Evolutionary conservation across 257 asterid species (phyloP).

Genomic region (Nicotiana paniculata): DNA sequence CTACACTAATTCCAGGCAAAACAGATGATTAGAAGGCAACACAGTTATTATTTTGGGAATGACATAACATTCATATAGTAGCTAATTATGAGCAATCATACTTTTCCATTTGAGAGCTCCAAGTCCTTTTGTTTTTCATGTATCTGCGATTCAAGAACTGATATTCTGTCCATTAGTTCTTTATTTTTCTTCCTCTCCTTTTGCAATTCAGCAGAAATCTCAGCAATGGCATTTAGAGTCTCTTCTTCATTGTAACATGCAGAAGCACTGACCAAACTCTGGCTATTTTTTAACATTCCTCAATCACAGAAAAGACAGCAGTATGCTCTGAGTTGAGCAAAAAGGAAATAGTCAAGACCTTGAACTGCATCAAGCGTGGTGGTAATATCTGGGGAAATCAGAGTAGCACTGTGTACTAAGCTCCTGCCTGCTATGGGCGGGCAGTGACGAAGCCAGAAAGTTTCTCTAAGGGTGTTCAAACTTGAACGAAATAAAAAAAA

Average conservation of each 20-base stretch:
- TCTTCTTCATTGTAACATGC: neutral
- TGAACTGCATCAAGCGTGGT: too few species aligned
- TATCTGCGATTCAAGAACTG: conserved; percentile 12
- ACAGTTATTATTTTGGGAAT: too few species aligned
- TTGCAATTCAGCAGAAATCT: conserved; percentile 23
- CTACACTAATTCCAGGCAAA: too few species aligned
- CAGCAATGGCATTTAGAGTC: conserved; percentile 4
- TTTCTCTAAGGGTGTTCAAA: too few species aligned
- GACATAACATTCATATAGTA: too few species aligned
- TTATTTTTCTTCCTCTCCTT: conserved; percentile 20
- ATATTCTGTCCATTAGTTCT: conserved; percentile 18
- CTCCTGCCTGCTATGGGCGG: neutral
- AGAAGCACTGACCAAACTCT: conserved; percentile 9
- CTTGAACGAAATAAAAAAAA: too few species aligned
- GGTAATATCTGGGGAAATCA: too few species aligned
- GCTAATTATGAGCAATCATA: neutral
- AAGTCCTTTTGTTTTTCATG: neutral
- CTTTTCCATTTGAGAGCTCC: neutral
- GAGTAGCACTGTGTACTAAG: neutral
- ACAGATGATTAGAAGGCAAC: too few species aligned
- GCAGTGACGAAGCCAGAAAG: too few species aligned
- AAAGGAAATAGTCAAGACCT: too few species aligned
- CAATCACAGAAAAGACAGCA: too few species aligned
- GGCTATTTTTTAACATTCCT: neutral
- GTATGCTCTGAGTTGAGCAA: too few species aligned